Conservation (phyloP, 208 protist species). For the Zelonia costaricensis region DNA sequence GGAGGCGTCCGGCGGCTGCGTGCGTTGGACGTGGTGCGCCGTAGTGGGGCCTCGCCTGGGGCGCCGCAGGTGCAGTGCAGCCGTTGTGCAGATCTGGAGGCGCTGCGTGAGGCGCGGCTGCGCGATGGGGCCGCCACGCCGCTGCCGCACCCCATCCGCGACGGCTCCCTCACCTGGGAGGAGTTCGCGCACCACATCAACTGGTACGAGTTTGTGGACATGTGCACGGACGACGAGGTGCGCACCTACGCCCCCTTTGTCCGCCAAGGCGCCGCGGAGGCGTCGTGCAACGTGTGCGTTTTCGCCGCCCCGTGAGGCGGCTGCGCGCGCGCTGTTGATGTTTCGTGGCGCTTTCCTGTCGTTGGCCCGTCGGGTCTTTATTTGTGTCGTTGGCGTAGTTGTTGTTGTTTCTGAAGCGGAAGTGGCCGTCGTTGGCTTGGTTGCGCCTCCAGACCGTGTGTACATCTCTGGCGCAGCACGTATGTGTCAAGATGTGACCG, state of each 20-base stretch:
- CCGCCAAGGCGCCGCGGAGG: conserved; percentile 31
- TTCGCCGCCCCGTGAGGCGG: conserved; percentile 3
- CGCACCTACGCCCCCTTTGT: conserved; percentile 39
- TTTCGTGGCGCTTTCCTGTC: too few relatives aligned
- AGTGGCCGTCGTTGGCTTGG: too few relatives aligned
- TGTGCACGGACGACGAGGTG: conserved; percentile 62
- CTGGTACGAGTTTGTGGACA: conserved; percentile 70
- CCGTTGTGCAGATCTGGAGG: conserved; percentile 64
- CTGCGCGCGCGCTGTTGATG: too few relatives aligned
- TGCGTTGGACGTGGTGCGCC: conserved; percentile 7
- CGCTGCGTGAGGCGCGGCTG: conserved; percentile 37
- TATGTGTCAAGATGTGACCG: too few relatives aligned
- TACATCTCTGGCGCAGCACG: too few relatives aligned
- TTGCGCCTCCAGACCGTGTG: too few relatives aligned
- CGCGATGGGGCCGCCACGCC: conserved; percentile 44
- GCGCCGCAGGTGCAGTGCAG: conserved; percentile 30
- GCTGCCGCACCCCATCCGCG: conserved; percentile 57
- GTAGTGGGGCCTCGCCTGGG: background rate
- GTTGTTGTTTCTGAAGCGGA: too few relatives aligned
- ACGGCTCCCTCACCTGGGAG: conserved; percentile 60
- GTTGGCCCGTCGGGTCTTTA: too few relatives aligned
- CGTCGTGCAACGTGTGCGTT: conserved; percentile 50
- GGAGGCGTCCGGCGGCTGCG: background rate
- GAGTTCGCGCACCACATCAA: conserved; percentile 77
- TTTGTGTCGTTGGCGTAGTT: background rate